A percentile compares a stretch with the other conserved stretches of the same genome.
These are phyloP conservation scores for Castanea mollissima DNA, from an alignment of 306 rosid species.

Conservation along the genomic window DNA sequence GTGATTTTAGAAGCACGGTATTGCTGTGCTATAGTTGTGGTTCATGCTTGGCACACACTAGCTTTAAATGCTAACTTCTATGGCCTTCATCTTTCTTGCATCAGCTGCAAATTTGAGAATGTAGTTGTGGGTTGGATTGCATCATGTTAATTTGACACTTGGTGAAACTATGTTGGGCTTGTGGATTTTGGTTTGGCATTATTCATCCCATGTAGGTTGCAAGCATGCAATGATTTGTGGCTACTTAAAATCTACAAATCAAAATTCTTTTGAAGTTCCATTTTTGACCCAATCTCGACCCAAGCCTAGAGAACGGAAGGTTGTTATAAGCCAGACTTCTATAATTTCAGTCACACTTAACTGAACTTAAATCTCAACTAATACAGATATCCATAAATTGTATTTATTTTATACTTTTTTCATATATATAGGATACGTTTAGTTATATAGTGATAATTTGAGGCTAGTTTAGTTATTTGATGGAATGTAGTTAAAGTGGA, in stretches of 20 bases:
- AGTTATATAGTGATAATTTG: slow-evolving; percentile 1
- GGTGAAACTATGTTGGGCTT: not conserved
- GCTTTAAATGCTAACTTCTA: slow-evolving; percentile 2
- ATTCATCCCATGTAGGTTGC: not conserved
- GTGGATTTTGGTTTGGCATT: not conserved
- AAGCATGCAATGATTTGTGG: not conserved
- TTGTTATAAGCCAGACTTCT: not conserved
- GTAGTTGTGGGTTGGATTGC: slow-evolving; percentile 13
- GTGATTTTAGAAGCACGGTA: not conserved
- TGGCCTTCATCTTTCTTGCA: slow-evolving; percentile 11
- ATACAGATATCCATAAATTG: not conserved
- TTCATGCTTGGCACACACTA: slow-evolving; percentile 15
- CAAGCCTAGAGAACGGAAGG: not conserved
- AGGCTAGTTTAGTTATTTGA: slow-evolving; percentile 22
- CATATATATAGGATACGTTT: not conserved
- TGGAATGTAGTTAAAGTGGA: not conserved
- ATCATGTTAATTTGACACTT: not conserved
- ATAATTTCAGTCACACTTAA: not conserved
- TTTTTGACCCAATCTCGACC: not conserved
- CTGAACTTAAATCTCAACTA: not conserved
- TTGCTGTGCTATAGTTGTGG: not conserved
- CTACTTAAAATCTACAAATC: not conserved
- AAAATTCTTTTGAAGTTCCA: not conserved
- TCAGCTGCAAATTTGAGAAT: slow-evolving; percentile 16
- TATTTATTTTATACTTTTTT: not conserved